Evolutionary conservation across 176 grass and related monocot genomes (phyloP).

Genomic region (Pharus latifolius): DNA sequence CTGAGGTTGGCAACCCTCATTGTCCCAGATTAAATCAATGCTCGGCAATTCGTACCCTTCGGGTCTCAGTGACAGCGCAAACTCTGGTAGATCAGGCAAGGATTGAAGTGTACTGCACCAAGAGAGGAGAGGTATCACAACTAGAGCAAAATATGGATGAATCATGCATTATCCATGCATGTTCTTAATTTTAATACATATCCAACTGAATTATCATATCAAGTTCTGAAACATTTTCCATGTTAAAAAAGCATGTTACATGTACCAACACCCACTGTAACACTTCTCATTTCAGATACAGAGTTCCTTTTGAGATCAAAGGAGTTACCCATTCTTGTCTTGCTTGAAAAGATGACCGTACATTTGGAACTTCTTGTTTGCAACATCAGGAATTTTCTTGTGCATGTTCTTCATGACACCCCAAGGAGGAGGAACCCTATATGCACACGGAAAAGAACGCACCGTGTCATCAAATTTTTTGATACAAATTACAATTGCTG

Average conservation of each 20-base stretch:
- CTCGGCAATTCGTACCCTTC: constrained; percentile 67
- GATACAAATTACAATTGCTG: neutral
- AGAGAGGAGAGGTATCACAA: constrained; percentile 7
- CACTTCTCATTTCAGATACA: neutral
- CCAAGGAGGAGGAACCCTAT: constrained; percentile 74
- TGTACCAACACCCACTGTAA: neutral
- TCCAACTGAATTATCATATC: neutral
- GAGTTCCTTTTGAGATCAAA: neutral
- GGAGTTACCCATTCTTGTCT: constrained; percentile 57
- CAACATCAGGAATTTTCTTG: constrained; percentile 84
- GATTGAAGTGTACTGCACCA: constrained; percentile 54
- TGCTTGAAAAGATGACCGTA: constrained; percentile 70
- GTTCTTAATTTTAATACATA: neutral
- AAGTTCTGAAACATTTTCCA: neutral
- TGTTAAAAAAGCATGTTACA: neutral
- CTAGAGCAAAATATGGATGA: neutral
- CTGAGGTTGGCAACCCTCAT: constrained; percentile 52
- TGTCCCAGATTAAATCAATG: constrained; percentile 56
- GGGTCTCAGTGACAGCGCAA: constrained; percentile 67
- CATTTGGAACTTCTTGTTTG: constrained; percentile 65
- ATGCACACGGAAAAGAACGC: constrained; percentile 1
- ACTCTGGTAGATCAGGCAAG: constrained; percentile 85
- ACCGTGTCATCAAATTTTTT: neutral
- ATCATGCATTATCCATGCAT: neutral
- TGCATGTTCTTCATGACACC: constrained; percentile 92